These are phyloP conservation scores for Xylariomycetidae sp. DNA, from an alignment of 2,329 filamentous ascomycete species.

Conservation along the genomic window DNA sequence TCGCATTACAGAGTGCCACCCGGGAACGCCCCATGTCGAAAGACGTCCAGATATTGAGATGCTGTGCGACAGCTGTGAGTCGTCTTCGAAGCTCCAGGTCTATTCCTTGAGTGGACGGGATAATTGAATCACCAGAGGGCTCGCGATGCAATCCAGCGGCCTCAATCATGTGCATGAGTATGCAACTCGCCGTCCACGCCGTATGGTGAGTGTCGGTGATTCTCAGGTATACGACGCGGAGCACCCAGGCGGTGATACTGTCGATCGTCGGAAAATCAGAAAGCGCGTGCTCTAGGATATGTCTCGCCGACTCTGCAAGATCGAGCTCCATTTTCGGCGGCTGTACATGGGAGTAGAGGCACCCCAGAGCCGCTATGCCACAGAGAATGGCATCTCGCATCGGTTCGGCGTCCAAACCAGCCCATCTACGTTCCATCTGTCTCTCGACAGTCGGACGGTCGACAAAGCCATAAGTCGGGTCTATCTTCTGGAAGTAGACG, in stretches of 20 bases:
- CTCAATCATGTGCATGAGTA: slow-evolving; percentile 54
- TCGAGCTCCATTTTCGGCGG: slow-evolving; percentile 38
- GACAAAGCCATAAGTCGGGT: slow-evolving; percentile 49
- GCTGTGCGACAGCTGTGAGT: slow-evolving; percentile 47
- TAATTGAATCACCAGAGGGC: slow-evolving; percentile 19
- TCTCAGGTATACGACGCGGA: slow-evolving; percentile 49
- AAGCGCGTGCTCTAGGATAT: slow-evolving; percentile 38
- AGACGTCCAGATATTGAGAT: slow-evolving; percentile 56
- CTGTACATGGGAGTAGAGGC: slow-evolving; percentile 42
- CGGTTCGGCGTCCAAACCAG: slow-evolving; percentile 21
- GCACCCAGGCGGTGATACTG: slow-evolving; percentile 46
- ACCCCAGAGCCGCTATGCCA: slow-evolving; percentile 51
- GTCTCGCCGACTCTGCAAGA: slow-evolving; percentile 40
- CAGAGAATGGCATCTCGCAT: slow-evolving; percentile 45
- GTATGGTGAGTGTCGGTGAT: slow-evolving; percentile 48
- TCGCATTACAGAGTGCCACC: slow-evolving; percentile 42
- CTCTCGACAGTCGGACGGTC: slow-evolving; percentile 26
- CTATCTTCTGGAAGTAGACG: slow-evolving; percentile 49
- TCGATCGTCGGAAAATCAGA: slow-evolving; percentile 28
- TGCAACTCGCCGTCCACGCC: slow-evolving; percentile 54
- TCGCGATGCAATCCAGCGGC: slow-evolving; percentile 45
- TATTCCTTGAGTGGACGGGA: slow-evolving; percentile 21
- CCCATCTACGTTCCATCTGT: slow-evolving; percentile 30
- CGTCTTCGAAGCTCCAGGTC: slow-evolving; percentile 36
- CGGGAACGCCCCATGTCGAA: slow-evolving; percentile 54